Conservation (phyloP, 352 stramenopile species). For the Plasmopara muralis region DNA sequence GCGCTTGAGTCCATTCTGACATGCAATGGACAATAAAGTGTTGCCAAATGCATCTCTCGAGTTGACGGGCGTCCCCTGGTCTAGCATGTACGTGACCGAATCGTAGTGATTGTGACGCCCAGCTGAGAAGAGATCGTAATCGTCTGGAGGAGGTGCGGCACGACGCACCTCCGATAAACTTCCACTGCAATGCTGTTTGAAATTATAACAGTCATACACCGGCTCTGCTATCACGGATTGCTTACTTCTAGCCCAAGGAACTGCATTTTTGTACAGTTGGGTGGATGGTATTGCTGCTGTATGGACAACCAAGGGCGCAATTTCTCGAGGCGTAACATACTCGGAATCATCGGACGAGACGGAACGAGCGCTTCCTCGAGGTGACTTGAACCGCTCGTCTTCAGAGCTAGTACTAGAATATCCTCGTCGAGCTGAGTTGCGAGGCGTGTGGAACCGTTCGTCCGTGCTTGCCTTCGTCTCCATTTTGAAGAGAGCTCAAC, state of each 20-base stretch:
- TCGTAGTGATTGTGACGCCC: conserved; percentile 78
- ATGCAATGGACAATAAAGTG: conserved; percentile 82
- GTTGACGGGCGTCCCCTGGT: conserved; percentile 78
- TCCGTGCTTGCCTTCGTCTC: conserved; percentile 36
- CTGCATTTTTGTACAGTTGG: conserved; percentile 18
- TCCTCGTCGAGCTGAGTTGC: conserved; percentile 46
- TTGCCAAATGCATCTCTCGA: conserved; percentile 74
- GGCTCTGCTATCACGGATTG: conserved; percentile 8
- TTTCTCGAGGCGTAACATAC: conserved; percentile 49
- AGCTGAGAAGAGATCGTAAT: conserved; percentile 85
- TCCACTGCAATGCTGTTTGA: conserved; percentile 22
- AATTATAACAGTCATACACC: conserved; percentile 22
- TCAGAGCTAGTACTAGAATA: conserved; percentile 51
- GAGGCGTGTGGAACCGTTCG: conserved; percentile 62
- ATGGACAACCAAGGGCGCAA: conserved; percentile 2
- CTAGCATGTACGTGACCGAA: conserved; percentile 79
- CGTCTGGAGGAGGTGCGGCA: conserved; percentile 19
- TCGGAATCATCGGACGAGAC: conserved; percentile 62
- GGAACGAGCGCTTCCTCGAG: conserved; percentile 48
- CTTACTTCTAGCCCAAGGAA: conserved; percentile 20
- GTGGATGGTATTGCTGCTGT: conserved; percentile 2
- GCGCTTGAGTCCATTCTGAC: conserved; percentile 88
- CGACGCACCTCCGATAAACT: conserved; percentile 10
- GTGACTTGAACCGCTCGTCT: conserved; percentile 54
- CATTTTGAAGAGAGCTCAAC: conserved; percentile 18